Conservation (phyloP, 805 yeast species). For the Cyberlindnera maritima region DNA sequence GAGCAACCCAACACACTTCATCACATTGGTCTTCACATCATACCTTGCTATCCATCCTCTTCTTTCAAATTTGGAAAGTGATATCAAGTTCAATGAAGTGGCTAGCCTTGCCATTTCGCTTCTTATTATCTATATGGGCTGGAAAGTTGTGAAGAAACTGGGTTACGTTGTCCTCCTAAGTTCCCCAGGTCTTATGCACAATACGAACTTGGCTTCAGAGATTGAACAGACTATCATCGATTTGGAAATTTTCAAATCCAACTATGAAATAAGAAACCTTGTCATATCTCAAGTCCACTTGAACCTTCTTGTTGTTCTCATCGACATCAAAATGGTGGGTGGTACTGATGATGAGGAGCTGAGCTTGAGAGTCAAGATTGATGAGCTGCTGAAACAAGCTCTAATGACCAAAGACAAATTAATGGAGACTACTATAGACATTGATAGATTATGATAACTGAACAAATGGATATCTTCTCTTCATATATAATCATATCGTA, state of each 20-base stretch:
- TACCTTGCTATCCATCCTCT: constrained; percentile 42
- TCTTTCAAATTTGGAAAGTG: constrained; percentile 24
- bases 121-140: constrained; percentile 46
- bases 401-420: constrained; percentile 25
- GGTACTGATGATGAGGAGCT: constrained; percentile 71
- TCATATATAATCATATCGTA: neutral
- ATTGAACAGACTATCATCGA: constrained; percentile 45
- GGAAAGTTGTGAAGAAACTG: constrained; percentile 48
- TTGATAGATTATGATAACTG: constrained; percentile 32
- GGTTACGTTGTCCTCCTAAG: constrained; percentile 53
- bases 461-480: too few relatives aligned
- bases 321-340: constrained; percentile 59
- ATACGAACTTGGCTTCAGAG: constrained; percentile 34
- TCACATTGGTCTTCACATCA: constrained; percentile 41
- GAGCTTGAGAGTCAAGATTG: constrained; percentile 47
- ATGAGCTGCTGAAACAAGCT: constrained; percentile 35
- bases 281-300: constrained; percentile 62
- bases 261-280: constrained; percentile 45
- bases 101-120: constrained; percentile 45
- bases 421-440: constrained; percentile 44
- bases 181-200: constrained; percentile 45
- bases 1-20: constrained; percentile 34
- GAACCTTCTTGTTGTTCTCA: constrained; percentile 53
- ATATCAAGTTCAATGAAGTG: constrained; percentile 36
- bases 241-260: constrained; percentile 50